A percentile compares a stretch with the other conserved stretches of the same genome.
These are phyloP conservation scores for Russula sp. DNA, from an alignment of 768 basidiomycete genomes.

Conservation along the genomic window DNA sequence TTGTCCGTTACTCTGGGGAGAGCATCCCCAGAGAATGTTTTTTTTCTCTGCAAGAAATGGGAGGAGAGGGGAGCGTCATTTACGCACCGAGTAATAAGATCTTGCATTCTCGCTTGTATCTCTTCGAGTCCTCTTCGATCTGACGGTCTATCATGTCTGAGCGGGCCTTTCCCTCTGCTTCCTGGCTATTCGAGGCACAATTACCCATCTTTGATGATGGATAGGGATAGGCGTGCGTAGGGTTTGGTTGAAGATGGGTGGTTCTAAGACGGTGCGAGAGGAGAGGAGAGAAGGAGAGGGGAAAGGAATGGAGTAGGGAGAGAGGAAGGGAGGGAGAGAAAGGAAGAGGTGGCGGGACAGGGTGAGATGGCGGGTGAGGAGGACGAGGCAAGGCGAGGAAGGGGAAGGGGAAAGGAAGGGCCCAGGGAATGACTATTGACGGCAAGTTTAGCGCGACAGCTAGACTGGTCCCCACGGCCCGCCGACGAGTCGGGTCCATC, in stretches of 20 bases:
- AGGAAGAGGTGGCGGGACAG: neutral
- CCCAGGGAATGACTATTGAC: neutral
- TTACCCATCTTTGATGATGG: slow-evolving; percentile 45
- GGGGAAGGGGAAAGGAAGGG: neutral
- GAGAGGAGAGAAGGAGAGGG: neutral
- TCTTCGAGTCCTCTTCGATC: slow-evolving; percentile 79
- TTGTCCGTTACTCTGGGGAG: no score
- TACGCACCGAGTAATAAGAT: slow-evolving; percentile 79
- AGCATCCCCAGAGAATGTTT: neutral
- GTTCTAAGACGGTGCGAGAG: neutral
- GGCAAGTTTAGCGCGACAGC: no score
- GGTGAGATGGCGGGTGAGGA: neutral
- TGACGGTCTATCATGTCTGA: slow-evolving; percentile 75
- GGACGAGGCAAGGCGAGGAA: neutral
- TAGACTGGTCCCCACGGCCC: no score
- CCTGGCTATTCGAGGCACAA: slow-evolving; percentile 50
- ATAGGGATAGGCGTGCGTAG: neutral
- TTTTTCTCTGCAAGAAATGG: neutral
- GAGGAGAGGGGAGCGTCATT: neutral
- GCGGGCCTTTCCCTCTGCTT: slow-evolving; percentile 50
- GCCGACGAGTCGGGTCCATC: neutral
- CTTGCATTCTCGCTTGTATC: slow-evolving; percentile 84
- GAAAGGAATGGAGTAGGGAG: neutral
- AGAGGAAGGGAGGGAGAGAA: neutral
- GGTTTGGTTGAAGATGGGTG: neutral